Conservation (phyloP, 2,329 filamentous ascomycete genomes). For the Botryosphaeria dothidea region DNA sequence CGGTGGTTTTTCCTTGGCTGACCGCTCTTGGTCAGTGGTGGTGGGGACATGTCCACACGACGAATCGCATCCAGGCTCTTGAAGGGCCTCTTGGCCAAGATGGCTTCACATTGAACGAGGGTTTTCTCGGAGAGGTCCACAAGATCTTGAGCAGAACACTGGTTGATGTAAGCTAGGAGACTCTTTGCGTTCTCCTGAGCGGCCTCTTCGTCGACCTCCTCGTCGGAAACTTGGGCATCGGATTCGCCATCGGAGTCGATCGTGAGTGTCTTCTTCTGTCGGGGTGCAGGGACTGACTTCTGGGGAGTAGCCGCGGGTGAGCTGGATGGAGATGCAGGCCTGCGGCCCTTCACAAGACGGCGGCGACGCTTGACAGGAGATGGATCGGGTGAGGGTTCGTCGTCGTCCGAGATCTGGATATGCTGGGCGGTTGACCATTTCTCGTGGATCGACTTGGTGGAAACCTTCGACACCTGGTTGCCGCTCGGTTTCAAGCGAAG, state of each 20-base stretch:
- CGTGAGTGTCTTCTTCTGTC: slow-evolving; percentile 30
- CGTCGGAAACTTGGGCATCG: slow-evolving; percentile 37
- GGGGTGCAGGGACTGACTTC: neutral
- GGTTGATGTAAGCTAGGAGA: slow-evolving; percentile 82
- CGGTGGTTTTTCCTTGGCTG: slow-evolving; percentile 45
- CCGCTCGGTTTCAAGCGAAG: slow-evolving; percentile 59
- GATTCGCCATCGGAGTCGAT: slow-evolving; percentile 44
- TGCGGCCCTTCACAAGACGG: slow-evolving; percentile 54
- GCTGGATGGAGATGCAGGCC: slow-evolving; percentile 27
- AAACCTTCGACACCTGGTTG: slow-evolving; percentile 25
- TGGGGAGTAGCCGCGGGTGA: neutral
- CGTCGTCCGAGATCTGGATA: neutral
- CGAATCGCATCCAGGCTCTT: slow-evolving; percentile 64
- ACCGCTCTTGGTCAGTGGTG: slow-evolving; percentile 30
- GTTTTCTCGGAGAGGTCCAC: slow-evolving; percentile 79
- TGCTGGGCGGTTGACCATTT: neutral
- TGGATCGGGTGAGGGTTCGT: neutral
- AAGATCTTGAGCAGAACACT: slow-evolving; percentile 72
- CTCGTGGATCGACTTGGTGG: slow-evolving; percentile 24
- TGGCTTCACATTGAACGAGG: slow-evolving; percentile 65
- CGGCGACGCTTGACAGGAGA: slow-evolving; percentile 28
- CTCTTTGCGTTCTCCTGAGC: slow-evolving; percentile 48
- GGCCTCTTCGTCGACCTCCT: slow-evolving; percentile 31
- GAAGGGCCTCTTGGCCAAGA: slow-evolving; percentile 78
- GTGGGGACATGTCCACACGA: slow-evolving; percentile 54